Percentiles rank a stretch among this genome's conserved stretches.
Evolutionary conservation across 768 basidiomycete species (phyloP).

Genomic region (Boletales sp.): DNA sequence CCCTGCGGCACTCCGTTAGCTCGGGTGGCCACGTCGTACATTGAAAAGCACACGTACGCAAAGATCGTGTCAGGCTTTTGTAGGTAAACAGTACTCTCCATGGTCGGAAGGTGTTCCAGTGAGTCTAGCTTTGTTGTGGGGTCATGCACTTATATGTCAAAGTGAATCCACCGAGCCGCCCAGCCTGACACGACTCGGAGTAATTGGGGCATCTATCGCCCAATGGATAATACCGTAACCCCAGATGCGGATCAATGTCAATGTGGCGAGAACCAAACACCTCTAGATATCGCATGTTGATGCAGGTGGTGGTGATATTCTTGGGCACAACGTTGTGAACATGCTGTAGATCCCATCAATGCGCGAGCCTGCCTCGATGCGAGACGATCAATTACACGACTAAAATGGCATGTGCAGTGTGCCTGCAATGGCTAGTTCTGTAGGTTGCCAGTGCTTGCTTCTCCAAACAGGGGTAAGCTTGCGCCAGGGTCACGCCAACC

Average conservation of each 20-base stretch:
- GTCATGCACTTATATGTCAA: too few species aligned
- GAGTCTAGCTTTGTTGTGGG: background rate
- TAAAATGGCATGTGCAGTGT: too few species aligned
- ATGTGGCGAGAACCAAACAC: background rate
- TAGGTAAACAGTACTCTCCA: background rate
- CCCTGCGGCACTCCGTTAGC: background rate
- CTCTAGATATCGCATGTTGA: background rate
- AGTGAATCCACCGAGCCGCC: too few species aligned
- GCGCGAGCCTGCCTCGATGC: too few species aligned
- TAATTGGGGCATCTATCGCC: background rate
- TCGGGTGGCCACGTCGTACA: background rate
- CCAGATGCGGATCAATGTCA: background rate
- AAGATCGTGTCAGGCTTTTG: background rate
- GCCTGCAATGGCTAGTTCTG: too few species aligned
- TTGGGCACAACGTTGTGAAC: background rate
- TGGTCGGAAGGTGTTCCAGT: background rate
- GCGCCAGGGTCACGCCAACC: too few species aligned
- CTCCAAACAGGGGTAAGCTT: too few species aligned
- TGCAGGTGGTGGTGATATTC: background rate
- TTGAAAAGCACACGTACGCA: constrained; percentile 1
- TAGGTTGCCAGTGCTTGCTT: too few species aligned
- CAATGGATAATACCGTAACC: background rate
- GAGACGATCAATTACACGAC: too few species aligned
- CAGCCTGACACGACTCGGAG: too few species aligned
- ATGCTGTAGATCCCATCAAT: too few species aligned